Evolutionary conservation across 2,329 filamentous ascomycete genomes (phyloP).

Genomic region (Ascochyta koolunga): DNA sequence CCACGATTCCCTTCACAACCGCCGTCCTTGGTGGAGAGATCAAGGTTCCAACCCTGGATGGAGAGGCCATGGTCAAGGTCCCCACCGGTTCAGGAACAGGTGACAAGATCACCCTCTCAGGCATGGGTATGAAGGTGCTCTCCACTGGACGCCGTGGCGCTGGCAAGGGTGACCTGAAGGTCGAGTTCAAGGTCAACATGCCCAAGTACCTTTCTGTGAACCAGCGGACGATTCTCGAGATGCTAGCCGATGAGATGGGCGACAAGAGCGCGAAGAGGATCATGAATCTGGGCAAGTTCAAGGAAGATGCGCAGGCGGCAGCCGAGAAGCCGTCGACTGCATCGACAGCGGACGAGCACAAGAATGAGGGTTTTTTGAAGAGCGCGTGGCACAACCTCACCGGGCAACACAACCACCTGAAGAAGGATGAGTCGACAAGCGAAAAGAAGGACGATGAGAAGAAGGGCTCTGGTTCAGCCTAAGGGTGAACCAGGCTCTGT

Average conservation of each 20-base stretch:
- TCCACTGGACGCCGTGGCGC: constrained; percentile 61
- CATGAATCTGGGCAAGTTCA: constrained; percentile 75
- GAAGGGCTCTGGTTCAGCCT: constrained; percentile 46
- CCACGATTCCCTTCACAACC: constrained; percentile 88
- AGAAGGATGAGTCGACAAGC: constrained; percentile 32
- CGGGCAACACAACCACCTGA: constrained; percentile 63
- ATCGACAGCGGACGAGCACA: constrained; percentile 55
- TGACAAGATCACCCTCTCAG: constrained; percentile 84
- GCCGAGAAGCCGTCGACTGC: constrained; percentile 21
- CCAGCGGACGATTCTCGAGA: constrained; percentile 90
- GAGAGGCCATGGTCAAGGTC: constrained; percentile 87
- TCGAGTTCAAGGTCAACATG: constrained; percentile 95
- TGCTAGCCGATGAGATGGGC: constrained; percentile 94
- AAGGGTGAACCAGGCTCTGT: background rate
- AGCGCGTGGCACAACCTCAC: constrained; percentile 91
- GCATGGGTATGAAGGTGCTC: constrained; percentile 93
- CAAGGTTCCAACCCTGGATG: constrained; percentile 86
- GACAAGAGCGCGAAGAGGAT: constrained; percentile 90
- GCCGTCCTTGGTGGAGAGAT: constrained; percentile 91
- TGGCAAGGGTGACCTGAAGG: constrained; percentile 79
- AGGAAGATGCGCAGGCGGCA: constrained; percentile 25
- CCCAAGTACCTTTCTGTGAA: constrained; percentile 92
- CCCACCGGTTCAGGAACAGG: constrained; percentile 90
- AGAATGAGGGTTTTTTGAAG: constrained; percentile 89
- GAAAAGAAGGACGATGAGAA: constrained; percentile 35